Base-by-base conservation (phyloP, 164 flowering plant genomes). In the Vitis labrusca region DNA sequence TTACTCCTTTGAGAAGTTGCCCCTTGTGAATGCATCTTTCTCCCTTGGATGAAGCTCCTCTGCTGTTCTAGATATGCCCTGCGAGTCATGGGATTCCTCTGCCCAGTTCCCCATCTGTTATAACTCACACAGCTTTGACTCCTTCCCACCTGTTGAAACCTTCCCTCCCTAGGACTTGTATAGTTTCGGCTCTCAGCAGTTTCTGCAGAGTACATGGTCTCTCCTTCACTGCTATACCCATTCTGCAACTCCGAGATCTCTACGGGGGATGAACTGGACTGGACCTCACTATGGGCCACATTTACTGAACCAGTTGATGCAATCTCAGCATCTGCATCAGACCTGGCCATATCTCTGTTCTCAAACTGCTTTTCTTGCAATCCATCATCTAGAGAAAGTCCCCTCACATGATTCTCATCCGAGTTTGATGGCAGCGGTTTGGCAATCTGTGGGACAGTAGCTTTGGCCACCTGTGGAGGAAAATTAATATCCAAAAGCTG, bases 121-220 rank as follows among this genome's bases (percentile, higher is more conserved):
- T 88, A 82, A 68, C 78, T 86, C 60, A 88, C 97, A 70, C 99
- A 92, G 78, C 99, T 94, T 73, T 94, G 97, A 84, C 97, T 94
- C 80, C 97, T 84, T 51, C 97, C 94, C 0, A 94, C 93, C 56
- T 81, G 88, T 67, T 88, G 90, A 73, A 83, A 85, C 79, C 75
- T 84, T 30, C 77, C 87, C 61, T 84, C 92, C 71, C 84, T 83
- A 10, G 98, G 98, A 69, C 88, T 88, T 5, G 91, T 74, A 64
- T 87, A 90, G 77, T 95, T 95, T 55, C 97, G 81, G 78, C 96
- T 91, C 82, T 95, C 98, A 70, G 96, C 97, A 10, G 99, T 93
- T 77, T 93, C 97, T 7, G 98, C 99, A 2, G 99, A 95, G 80
- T 93, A 95, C 98, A 93, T 90, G 7, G 96, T 95, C 77, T 93